Percentiles rank a stretch among this genome's conserved stretches.
Conservation (phyloP, 2,329 filamentous ascomycete genomes). For the Dactylonectria macrodidyma region DNA sequence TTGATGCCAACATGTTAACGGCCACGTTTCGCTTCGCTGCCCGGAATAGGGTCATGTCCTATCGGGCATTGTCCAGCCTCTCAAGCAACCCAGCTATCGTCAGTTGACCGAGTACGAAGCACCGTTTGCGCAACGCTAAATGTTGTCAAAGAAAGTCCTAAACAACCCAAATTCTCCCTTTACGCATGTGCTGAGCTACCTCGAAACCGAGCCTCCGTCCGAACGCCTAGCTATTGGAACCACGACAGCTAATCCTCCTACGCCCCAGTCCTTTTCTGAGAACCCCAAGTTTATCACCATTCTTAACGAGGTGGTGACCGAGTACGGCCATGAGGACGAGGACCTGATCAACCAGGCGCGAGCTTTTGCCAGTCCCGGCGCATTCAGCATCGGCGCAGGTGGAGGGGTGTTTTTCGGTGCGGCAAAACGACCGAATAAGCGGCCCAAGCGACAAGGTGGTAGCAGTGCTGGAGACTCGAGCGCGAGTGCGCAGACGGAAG, state of each 20-base stretch:
- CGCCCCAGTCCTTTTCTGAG: constrained; percentile 70
- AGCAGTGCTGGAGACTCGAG: constrained; percentile 61
- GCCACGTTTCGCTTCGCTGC: constrained; percentile 43
- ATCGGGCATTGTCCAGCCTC: constrained; percentile 61
- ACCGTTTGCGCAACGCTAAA: constrained; percentile 31
- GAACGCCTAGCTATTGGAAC: constrained; percentile 71
- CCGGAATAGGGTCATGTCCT: constrained; percentile 37
- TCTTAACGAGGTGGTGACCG: constrained; percentile 69
- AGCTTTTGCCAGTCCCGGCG: constrained; percentile 72
- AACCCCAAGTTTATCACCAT: constrained; percentile 73
- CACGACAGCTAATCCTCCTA: constrained; percentile 71
- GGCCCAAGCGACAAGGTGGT: constrained; percentile 53
- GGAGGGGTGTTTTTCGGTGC: constrained; percentile 62
- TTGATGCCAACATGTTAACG: constrained; percentile 45
- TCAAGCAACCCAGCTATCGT: constrained; percentile 69
- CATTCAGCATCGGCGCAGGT: constrained; percentile 66
- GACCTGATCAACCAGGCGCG: constrained; percentile 69
- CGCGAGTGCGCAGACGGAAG: constrained; percentile 71
- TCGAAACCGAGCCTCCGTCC: constrained; percentile 70
- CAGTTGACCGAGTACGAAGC: constrained; percentile 45
- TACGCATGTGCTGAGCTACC: constrained; percentile 71
- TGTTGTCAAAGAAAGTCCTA: constrained; percentile 70
- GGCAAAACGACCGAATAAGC: constrained; percentile 54
- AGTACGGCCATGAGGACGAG: constrained; percentile 71
- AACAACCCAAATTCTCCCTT: constrained; percentile 61